A percentile compares a stretch with the other conserved stretches of the same genome.
These are phyloP conservation scores for Peziza echinospora DNA, from an alignment of 495 filamentous ascomycete genomes.

Conservation along the genomic window DNA sequence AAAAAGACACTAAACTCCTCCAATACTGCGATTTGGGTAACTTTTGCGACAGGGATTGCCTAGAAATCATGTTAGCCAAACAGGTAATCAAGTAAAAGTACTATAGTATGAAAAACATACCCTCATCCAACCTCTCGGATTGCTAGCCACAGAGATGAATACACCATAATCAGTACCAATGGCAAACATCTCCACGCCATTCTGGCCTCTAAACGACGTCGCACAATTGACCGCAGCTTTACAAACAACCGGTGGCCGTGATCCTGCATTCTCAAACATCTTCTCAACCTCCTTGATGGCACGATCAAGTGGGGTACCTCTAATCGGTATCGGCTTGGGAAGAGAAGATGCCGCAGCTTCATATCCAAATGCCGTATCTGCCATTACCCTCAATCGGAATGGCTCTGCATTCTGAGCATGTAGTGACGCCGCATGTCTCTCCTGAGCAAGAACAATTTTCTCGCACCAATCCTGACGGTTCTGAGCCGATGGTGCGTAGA, in stretches of 20 bases:
- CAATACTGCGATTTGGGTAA: slow-evolving; percentile 83
- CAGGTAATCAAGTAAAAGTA: slow-evolving; percentile 2
- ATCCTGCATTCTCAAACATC: slow-evolving; percentile 37
- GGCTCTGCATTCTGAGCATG: slow-evolving; percentile 90
- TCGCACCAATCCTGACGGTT: slow-evolving; percentile 75
- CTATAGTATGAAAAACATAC: slow-evolving; percentile 23
- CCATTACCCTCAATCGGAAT: slow-evolving; percentile 77
- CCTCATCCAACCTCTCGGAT: slow-evolving; percentile 73
- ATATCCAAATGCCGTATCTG: slow-evolving; percentile 74
- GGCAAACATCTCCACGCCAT: slow-evolving; percentile 71
- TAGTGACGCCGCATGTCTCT: slow-evolving; percentile 66
- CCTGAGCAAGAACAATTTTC: slow-evolving; percentile 87
- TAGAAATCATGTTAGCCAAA: slow-evolving; percentile 21
- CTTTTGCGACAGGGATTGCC: slow-evolving; percentile 49
- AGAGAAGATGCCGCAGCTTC: slow-evolving; percentile 35
- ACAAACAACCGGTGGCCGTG: slow-evolving; percentile 55
- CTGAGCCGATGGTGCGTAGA: slow-evolving; percentile 55
- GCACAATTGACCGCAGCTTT: slow-evolving; percentile 77
- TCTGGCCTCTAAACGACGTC: slow-evolving; percentile 59
- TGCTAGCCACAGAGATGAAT: slow-evolving; percentile 60
- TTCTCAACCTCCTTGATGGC: slow-evolving; percentile 76
- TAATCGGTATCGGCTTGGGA: slow-evolving; percentile 41
- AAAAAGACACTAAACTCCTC: slow-evolving; percentile 89
- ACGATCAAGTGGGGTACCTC: slow-evolving; percentile 76
- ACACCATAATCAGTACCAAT: slow-evolving; percentile 92